A percentile compares a stretch with the other conserved stretches of the same genome.
Evolutionary conservation across 2,329 filamentous ascomycete genomes (phyloP).

Genomic region (Celoporthe dispersa): DNA sequence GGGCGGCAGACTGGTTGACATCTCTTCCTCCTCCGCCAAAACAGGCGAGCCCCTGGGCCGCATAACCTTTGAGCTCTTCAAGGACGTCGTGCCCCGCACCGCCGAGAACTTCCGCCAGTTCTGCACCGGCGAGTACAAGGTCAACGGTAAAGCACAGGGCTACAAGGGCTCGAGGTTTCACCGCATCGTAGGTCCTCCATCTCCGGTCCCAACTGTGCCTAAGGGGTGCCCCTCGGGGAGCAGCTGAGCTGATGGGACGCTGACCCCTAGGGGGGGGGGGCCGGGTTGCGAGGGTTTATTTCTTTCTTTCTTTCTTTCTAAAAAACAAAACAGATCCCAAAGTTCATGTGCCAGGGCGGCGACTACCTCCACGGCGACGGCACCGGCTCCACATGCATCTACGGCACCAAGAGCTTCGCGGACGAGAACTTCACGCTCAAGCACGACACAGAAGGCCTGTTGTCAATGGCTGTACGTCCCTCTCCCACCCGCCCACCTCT

Average conservation of each 20-base stretch:
- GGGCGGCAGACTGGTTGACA: not conserved
- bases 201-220: constrained; percentile 1
- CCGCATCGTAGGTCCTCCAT: constrained; percentile 70
- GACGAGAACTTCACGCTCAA: constrained; percentile 88
- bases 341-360: constrained; percentile 97
- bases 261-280: too few relatives aligned
- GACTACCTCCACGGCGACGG: constrained; percentile 95
- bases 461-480: constrained; percentile 87
- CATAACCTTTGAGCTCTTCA: constrained; percentile 89
- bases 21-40: too few relatives aligned
- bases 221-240: too few relatives aligned
- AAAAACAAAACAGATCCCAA: constrained; percentile 69
- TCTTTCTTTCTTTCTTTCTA: too few relatives aligned
- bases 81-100: constrained; percentile 80
- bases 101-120: constrained; percentile 98
- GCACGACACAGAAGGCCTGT: constrained; percentile 78
- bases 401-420: constrained; percentile 79
- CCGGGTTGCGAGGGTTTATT: too few relatives aligned
- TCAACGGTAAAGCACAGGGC: constrained; percentile 78
- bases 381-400: constrained; percentile 86
- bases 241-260: too few relatives aligned
- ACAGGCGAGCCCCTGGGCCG: constrained; percentile 83
- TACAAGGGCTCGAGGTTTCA: constrained; percentile 97
- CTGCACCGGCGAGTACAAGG: constrained; percentile 91
- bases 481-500: not conserved